Conservation (phyloP, 352 stramenopile species). For the Pythium aquatile region DNA sequence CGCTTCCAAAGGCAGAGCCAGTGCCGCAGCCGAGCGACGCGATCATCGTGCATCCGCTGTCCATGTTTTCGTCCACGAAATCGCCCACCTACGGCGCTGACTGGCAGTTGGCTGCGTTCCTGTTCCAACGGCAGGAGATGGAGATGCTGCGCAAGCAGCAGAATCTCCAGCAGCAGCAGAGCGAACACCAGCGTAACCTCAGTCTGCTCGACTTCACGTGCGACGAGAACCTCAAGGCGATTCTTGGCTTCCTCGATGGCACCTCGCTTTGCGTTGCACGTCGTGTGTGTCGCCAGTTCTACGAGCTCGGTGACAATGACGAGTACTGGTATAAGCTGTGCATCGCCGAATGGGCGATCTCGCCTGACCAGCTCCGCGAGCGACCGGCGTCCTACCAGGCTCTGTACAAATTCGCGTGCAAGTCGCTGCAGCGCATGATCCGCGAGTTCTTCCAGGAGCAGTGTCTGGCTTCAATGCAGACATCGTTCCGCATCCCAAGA, state of each 20-base stretch:
- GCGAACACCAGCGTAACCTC: slow-evolving; percentile 1
- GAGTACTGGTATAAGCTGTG: slow-evolving; percentile 67
- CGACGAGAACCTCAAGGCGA: slow-evolving; percentile 63
- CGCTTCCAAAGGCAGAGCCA: background rate
- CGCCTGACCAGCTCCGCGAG: slow-evolving; percentile 58
- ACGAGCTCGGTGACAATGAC: slow-evolving; percentile 52
- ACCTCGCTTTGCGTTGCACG: slow-evolving; percentile 55
- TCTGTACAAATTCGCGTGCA: slow-evolving; percentile 74
- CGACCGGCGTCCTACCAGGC: slow-evolving; percentile 63
- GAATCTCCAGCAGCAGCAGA: slow-evolving; percentile 12
- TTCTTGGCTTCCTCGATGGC: slow-evolving; percentile 73
- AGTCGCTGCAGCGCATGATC: slow-evolving; percentile 71
- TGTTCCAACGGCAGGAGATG: slow-evolving; percentile 37
- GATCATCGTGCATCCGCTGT: slow-evolving; percentile 72
- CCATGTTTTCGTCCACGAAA: slow-evolving; percentile 33
- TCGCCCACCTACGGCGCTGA: slow-evolving; percentile 38
- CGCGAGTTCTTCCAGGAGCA: slow-evolving; percentile 81
- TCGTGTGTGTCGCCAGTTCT: slow-evolving; percentile 59
- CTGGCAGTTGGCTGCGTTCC: slow-evolving; percentile 33
- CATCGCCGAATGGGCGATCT: slow-evolving; percentile 69
- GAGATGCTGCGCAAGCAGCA: slow-evolving; percentile 33
- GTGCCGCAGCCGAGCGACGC: slow-evolving; percentile 25
- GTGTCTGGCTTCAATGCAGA: slow-evolving; percentile 67
- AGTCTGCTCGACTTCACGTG: slow-evolving; percentile 70
- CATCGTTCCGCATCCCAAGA: slow-evolving; percentile 64